Evolutionary conservation across 1,139 yeast species (phyloP).

Genomic region (Saccharomyces hybrid): DNA sequence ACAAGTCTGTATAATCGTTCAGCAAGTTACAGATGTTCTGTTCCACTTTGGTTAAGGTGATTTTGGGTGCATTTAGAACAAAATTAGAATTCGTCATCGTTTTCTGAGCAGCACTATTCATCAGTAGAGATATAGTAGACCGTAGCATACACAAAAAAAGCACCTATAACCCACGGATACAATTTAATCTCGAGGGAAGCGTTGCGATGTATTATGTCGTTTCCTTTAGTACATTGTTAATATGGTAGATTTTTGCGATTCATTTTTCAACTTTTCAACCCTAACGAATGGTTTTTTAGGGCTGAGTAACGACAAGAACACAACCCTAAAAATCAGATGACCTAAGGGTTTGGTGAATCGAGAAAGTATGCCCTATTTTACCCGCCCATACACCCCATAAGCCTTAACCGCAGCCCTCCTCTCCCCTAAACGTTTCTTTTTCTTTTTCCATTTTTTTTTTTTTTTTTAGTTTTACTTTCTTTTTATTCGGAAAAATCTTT

Average conservation of each 20-base stretch:
- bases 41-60: constrained; percentile 21
- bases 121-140: neutral
- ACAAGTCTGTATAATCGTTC: constrained; percentile 23
- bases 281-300: neutral
- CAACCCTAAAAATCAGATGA: neutral
- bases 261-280: neutral
- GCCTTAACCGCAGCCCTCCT: neutral
- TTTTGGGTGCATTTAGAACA: neutral
- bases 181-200: neutral
- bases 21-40: constrained; percentile 23
- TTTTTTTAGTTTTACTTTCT: neutral
- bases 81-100: neutral
- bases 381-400: neutral
- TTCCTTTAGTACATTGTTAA: neutral
- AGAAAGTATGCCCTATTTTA: neutral
- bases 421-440: neutral
- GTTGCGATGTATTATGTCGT: neutral
- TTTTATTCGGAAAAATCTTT: neutral
- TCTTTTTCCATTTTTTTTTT: neutral
- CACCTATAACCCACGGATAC: neutral
- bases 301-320: neutral
- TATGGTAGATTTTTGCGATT: neutral
- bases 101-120: neutral
- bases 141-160: neutral
- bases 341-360: too few species aligned